Evolutionary conservation across 352 stramenopile species (phyloP), one percentile per base, ranked within the genome.

Genomic region (Phytophthora pseudosyringae): DNA sequence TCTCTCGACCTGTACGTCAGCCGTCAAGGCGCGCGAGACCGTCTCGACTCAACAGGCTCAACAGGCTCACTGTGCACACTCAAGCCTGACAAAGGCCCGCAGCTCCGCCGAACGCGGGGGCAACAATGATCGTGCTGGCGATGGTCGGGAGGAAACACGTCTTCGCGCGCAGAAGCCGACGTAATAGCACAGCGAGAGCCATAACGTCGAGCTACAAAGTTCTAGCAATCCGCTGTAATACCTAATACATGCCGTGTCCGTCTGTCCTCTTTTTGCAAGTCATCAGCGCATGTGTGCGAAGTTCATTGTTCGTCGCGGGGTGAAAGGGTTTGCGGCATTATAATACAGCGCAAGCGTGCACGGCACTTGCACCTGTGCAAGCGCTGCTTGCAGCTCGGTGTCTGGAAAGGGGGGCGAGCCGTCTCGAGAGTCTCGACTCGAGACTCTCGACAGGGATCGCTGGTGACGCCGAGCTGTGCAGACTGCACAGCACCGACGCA

Each of bases 1-100:
- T 63, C 62, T 62, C 61, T 69, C 11, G 60, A 41, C 65, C 11
- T 60, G 48, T 47, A 70, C 66, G 66, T n/a, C 53, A 74, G 60
- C 32, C 41, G 44, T 44, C 32, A 15, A 46, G 36, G 7, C 36
- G 36, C 21, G 16, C 39, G 48, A 52, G 48, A 52, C 15, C 21
- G 56, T 8, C 25, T 49, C 16, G 31, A 10, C 44, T 68, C 9
- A 56, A 62, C 43, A 15, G 41, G 52, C 44, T 68, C 9, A 56
- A 62, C 43, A 15, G 41, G 52, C 51, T 56, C 32, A 52, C 31
- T 43, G 21, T 21, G 21, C 21, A 21, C 1, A 21, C 40, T 36
- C 26, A 39, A 32, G 18, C 28, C 38, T 62, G 43, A 51, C 51
- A 49, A 49, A 67, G n/a, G 12, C 2, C 21, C 21, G 21, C 21